phyloP scores from a whole-genome alignment of 2,329 filamentous ascomycete genomes.

The Paracamarosporium sp. region DNA sequence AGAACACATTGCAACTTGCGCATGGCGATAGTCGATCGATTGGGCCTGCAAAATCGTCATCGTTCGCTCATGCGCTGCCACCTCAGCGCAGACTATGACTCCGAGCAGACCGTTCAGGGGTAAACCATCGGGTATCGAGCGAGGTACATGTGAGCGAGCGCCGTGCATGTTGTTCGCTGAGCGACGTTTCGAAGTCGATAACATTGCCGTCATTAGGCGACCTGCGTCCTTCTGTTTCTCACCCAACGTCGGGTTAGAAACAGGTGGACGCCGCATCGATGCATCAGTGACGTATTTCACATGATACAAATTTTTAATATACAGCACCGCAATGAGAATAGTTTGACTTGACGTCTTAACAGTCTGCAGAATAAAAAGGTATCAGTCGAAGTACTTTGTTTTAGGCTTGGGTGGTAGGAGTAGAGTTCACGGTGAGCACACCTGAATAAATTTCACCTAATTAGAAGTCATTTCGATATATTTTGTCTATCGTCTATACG shows the following conservation, averaged over 20 bases:
- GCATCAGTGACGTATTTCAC: neutral
- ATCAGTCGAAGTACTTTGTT: no score
- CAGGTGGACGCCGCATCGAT: neutral
- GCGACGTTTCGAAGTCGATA: neutral
- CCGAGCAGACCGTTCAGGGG: neutral
- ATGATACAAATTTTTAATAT: no score
- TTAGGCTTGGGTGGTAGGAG: no score
- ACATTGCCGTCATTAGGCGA: constrained; percentile 1
- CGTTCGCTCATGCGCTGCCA: neutral
- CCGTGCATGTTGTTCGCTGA: neutral
- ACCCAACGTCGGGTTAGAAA: neutral
- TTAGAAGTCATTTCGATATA: no score
- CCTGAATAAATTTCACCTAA: no score
- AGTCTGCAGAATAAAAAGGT: no score
- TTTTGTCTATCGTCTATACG: no score
- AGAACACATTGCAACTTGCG: neutral
- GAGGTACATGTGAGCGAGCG: neutral
- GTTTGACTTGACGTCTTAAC: no score
- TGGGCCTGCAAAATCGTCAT: neutral
- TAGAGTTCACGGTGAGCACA: no score
- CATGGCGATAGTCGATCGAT: neutral
- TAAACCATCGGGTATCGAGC: neutral
- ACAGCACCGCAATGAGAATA: no score
- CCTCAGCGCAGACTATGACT: constrained; percentile 1
- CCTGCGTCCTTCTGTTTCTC: constrained; percentile 2